Base-by-base conservation (phyloP, 2,329 filamentous ascomycete genomes). In the Pseudocercospora cruenta region DNA sequence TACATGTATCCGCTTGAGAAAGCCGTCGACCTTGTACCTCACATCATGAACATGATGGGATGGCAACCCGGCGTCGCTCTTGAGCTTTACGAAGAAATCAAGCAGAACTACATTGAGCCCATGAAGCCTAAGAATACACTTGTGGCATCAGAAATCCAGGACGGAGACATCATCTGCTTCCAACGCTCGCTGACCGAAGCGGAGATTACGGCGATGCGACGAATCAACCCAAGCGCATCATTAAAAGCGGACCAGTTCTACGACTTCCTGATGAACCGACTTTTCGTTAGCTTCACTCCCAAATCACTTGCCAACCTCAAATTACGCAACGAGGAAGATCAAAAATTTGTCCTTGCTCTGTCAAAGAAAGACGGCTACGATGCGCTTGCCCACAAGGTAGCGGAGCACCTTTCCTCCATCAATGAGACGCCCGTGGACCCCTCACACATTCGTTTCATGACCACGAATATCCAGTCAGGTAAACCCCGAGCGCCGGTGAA, bases 91-190 rank as follows among this genome's bases (percentile, higher is more conserved):
- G 95, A 99, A 81, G 95, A 99, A 82, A 98, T 99, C 80, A 99
- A 98, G 80, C 93, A 94, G 60, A 92, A 89, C 67, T 98, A 98
- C 94, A 97, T 99, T 71, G 96, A 99, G 76, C 86, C 87, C 6
- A 90, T 99, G 83, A 98, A 97, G 80, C 87, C 90, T 0, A 69
- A 97, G 81, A 89, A 93, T 75, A 93, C 93, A 0, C 85, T 99
- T 66, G 91, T 93, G 71, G 89, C 92, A 66, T 95, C 95, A 1
- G 96, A 99, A 78, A 91, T 99, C 24, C 94, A 98, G 77, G 94
- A 99, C 74, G 95, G 95, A 58, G 95, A 99, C 76, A 96, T 99
- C 71, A 88, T 99, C 64, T 97, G 94, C 76, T 97, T 98, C 81
- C 95, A 99, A 78, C 87, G 87, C 66, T 82, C 85, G 26, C 80